Conservation (phyloP, 2,329 filamentous ascomycete genomes). For the Aspergillaceae sp. region DNA sequence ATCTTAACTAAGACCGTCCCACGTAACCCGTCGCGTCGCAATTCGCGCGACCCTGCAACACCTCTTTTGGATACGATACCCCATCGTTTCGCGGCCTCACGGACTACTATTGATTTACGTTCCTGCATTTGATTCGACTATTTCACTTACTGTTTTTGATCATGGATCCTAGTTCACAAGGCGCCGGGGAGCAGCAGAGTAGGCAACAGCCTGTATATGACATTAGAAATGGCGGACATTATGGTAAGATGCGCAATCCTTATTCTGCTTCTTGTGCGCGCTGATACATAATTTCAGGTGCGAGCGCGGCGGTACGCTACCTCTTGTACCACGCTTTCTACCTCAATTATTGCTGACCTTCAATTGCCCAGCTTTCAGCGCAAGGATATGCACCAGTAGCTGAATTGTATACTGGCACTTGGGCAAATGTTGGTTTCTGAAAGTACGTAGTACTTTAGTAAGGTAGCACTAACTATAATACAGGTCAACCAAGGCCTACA, state of each 20-base stretch:
- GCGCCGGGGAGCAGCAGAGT: constrained; percentile 50
- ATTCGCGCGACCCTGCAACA: neutral
- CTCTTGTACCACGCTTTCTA: constrained; percentile 2
- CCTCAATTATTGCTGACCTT: constrained; percentile 6
- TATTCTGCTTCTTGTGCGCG: neutral
- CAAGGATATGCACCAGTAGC: constrained; percentile 80
- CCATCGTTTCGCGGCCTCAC: neutral
- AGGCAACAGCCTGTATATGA: constrained; percentile 62
- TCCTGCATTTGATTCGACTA: too few species aligned
- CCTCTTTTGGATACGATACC: neutral
- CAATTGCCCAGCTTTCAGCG: constrained; percentile 59
- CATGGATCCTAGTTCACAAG: constrained; percentile 51
- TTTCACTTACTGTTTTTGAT: neutral
- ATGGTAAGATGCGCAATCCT: constrained; percentile 47
- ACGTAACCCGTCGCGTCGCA: neutral
- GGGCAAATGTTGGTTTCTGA: constrained; percentile 69
- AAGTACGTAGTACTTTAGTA: neutral
- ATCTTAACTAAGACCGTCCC: neutral
- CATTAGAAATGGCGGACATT: constrained; percentile 64
- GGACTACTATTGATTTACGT: neutral
- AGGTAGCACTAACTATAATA: constrained; percentile 7
- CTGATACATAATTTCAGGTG: constrained; percentile 41
- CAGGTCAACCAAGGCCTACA: constrained; percentile 92
- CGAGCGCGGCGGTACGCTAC: constrained; percentile 56
- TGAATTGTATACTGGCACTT: constrained; percentile 86